Conservation (phyloP, 495 filamentous ascomycete genomes). For the Parathielavia appendiculata region DNA sequence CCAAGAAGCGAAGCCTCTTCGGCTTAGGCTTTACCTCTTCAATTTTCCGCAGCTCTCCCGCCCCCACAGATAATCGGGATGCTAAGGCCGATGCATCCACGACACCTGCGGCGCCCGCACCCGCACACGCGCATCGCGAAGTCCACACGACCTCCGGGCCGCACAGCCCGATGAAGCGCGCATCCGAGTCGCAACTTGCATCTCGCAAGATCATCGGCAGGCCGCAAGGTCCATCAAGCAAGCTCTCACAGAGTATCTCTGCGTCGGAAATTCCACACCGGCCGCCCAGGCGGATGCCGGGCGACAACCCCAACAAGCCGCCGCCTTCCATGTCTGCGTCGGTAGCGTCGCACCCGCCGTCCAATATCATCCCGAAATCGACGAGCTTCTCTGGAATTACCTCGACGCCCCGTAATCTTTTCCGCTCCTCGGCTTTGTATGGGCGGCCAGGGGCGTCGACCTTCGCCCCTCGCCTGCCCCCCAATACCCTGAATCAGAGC, state of each 20-base stretch:
- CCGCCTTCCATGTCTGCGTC: conserved; percentile 16
- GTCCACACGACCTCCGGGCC: conserved; percentile 25
- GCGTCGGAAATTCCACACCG: conserved; percentile 28
- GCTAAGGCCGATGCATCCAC: conserved; percentile 3
- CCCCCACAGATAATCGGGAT: conserved; percentile 19
- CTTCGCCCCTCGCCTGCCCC: conserved; percentile 37
- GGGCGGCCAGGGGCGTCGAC: conserved; percentile 29
- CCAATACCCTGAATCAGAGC: conserved; percentile 28
- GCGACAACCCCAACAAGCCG: conserved; percentile 34
- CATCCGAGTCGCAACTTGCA: conserved; percentile 32
- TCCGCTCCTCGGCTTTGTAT: conserved; percentile 37
- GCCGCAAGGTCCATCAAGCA: conserved; percentile 35
- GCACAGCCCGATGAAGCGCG: conserved; percentile 38
- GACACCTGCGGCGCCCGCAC: conserved; percentile 13
- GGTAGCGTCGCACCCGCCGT: conserved; percentile 21
- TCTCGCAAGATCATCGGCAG: conserved; percentile 31
- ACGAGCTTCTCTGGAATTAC: conserved; percentile 27
- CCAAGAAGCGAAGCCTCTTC: conserved; percentile 31
- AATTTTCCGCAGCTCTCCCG: conserved; percentile 26
- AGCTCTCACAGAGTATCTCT: conserved; percentile 30
- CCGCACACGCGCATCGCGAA: conserved; percentile 19
- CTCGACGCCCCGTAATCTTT: conserved; percentile 35
- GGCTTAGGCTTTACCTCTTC: conserved; percentile 27
- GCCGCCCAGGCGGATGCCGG: conserved; percentile 28
- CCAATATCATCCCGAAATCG: conserved; percentile 13